Evolutionary conservation across 2,329 filamentous ascomycete genomes (phyloP).

Genomic region (Elsinoe arachidis): DNA sequence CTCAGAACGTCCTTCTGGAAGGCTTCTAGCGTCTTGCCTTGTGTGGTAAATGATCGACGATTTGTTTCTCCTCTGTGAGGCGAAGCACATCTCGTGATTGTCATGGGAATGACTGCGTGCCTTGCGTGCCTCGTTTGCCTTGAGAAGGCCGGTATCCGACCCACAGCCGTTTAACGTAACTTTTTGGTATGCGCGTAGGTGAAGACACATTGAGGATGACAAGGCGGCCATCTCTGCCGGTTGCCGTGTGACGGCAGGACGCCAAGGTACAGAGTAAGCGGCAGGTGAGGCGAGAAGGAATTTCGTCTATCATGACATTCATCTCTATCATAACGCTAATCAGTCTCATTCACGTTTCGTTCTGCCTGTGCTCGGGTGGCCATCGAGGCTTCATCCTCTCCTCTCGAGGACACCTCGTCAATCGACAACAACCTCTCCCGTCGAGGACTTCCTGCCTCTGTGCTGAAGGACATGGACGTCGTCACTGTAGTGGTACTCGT

Average conservation of each 20-base stretch:
- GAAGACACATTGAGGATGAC: no score
- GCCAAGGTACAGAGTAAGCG: no score
- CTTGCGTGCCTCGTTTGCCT: no score
- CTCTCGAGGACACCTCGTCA: neutral
- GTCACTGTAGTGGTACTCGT: neutral
- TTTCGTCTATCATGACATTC: neutral
- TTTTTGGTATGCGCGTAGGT: no score
- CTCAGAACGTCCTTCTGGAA: conserved; percentile 8
- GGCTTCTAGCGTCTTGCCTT: conserved; percentile 10
- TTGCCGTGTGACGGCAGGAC: no score
- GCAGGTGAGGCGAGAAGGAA: no score
- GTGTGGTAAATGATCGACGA: neutral
- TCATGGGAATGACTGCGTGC: neutral
- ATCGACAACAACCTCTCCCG: neutral
- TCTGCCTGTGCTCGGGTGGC: neutral
- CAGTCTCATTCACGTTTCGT: no score
- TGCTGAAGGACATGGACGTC: neutral
- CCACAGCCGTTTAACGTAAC: no score
- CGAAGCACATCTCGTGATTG: conserved; percentile 6
- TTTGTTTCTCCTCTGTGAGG: neutral
- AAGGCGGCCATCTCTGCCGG: no score
- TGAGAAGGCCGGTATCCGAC: no score
- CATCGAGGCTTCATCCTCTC: neutral
- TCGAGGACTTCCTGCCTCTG: neutral
- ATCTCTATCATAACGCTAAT: neutral